Conservation (phyloP, 1,284 basidiomycete genomes). For the Sphagnurus paluster region DNA sequence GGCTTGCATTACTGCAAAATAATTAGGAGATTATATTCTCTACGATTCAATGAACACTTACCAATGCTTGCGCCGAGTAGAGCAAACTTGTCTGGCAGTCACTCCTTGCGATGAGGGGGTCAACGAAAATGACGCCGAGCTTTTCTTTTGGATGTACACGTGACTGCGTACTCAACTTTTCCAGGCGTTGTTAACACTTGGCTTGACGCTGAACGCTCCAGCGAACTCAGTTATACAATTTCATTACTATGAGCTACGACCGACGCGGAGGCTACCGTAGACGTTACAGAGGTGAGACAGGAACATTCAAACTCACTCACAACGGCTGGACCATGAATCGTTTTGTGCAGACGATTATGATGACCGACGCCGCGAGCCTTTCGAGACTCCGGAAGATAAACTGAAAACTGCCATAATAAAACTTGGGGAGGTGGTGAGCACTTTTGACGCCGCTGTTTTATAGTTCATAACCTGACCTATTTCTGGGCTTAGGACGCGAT, state of each 20-base stretch:
- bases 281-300: slow-evolving; percentile 34
- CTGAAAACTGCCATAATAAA: slow-evolving; percentile 71
- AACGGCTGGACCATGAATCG: slow-evolving; percentile 17
- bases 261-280: slow-evolving; percentile 30
- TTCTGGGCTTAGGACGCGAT: slow-evolving; percentile 54
- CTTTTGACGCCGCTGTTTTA: slow-evolving; percentile 11
- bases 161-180: slow-evolving; percentile 1
- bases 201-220: slow-evolving; percentile 2
- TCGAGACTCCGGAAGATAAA: slow-evolving; percentile 74
- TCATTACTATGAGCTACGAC: slow-evolving; percentile 31
- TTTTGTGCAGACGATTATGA: slow-evolving; percentile 54
- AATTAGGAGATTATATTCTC: neutral
- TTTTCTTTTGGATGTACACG: no score
- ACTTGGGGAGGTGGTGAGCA: slow-evolving; percentile 80
- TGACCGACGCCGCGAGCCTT: slow-evolving; percentile 58
- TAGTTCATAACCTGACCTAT: slow-evolving; percentile 7
- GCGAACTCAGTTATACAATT: slow-evolving; percentile 16
- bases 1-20: slow-evolving; percentile 46
- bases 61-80: slow-evolving; percentile 12
- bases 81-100: slow-evolving; percentile 2
- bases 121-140: no score
- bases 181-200: no score
- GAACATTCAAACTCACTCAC: slow-evolving; percentile 7
- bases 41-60: slow-evolving; percentile 7
- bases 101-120: neutral